Evolutionary conservation across 1,284 basidiomycete genomes (phyloP), one percentile per base, ranked within the genome.

Genomic region (Agroathelia rolfsii): DNA sequence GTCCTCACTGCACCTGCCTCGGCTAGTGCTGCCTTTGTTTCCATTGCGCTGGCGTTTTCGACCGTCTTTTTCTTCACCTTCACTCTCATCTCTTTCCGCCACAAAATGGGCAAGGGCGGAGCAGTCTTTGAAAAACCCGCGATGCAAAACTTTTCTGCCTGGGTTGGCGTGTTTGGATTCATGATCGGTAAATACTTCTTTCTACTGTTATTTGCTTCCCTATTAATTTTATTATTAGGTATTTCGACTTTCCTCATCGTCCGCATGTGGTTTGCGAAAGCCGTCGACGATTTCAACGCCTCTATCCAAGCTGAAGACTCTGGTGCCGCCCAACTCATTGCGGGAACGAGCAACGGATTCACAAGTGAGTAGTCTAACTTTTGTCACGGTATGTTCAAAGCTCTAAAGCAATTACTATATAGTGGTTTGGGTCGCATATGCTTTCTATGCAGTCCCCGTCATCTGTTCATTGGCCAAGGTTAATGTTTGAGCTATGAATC

Each of bases 251-350:
- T 82, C 56, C 61, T 83, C 13, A 66, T 85, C 37, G 55, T 80
- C 36, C 73, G 79, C 42, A 81, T 86, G 69, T 85, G 79, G 73
- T 81, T 82, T 40, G 82, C 74, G 16, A 84, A 84, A 52, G 72
- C 80, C 2, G 71, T 77, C 2, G 67, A 76, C 36, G 81, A 85
- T 46, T 85, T 86, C 56, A 85, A 86, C 51, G 52, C 56, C 27
- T 70, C 61, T 30, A 73, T 86, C 38, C 42, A 56, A 18, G 51
- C 63, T 14, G 63, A 66, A 38, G 76, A 72, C 16, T 41, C 49
- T 4, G 54, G 62, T 30, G 73, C 66, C 2, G 75, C 79, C 2
- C 55, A 72, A 29, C 58, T 86, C 25, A 58, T 74, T 32, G 82
- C 83, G 21, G 51, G 57, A n/a, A 61, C 64, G 16, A 68, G 76